Percentiles rank a stretch among this genome's conserved stretches.
phyloP scores from a whole-genome alignment of 306 rosid species.

The Prunus kanzakura region DNA sequence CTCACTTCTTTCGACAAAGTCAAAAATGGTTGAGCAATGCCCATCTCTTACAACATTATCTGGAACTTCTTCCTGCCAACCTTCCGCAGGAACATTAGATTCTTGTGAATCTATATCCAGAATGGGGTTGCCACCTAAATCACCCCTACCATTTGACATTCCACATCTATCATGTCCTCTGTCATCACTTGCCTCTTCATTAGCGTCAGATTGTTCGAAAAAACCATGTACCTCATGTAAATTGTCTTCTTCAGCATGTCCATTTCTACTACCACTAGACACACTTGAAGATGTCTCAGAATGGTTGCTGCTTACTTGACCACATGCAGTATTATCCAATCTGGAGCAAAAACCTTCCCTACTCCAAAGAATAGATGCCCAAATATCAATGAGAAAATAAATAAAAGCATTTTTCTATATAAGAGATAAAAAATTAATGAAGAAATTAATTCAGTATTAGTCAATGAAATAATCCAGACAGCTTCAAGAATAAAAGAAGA shows the following conservation, averaged over 20 bases:
- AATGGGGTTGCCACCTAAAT: slow-evolving; percentile 30
- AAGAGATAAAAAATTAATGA: background rate
- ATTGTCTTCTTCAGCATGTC: slow-evolving; percentile 40
- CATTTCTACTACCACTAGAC: slow-evolving; percentile 36
- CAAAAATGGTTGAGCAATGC: slow-evolving; percentile 13
- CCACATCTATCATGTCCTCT: slow-evolving; percentile 25
- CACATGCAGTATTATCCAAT: slow-evolving; percentile 51
- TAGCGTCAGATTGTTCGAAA: slow-evolving; percentile 37
- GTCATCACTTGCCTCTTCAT: slow-evolving; percentile 32
- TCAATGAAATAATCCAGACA: background rate
- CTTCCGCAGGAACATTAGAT: slow-evolving; percentile 35
- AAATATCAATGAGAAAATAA: background rate
- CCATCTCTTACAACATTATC: slow-evolving; percentile 35
- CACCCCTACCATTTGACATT: slow-evolving; percentile 32
- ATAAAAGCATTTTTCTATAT: background rate
- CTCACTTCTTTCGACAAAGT: slow-evolving; percentile 32
- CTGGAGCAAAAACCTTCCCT: slow-evolving; percentile 86
- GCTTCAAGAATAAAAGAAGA: background rate
- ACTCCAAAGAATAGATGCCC: slow-evolving; percentile 26
- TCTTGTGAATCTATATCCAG: slow-evolving; percentile 38
- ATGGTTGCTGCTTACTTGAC: slow-evolving; percentile 48
- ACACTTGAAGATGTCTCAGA: slow-evolving; percentile 48
- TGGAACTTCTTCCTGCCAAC: slow-evolving; percentile 34
- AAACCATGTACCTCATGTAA: slow-evolving; percentile 40
- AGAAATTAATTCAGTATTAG: background rate